A percentile compares a stretch with the other conserved stretches of the same genome.
Conservation (phyloP, 495 filamentous ascomycete genomes). For the Sabuloglossum arenarium region DNA sequence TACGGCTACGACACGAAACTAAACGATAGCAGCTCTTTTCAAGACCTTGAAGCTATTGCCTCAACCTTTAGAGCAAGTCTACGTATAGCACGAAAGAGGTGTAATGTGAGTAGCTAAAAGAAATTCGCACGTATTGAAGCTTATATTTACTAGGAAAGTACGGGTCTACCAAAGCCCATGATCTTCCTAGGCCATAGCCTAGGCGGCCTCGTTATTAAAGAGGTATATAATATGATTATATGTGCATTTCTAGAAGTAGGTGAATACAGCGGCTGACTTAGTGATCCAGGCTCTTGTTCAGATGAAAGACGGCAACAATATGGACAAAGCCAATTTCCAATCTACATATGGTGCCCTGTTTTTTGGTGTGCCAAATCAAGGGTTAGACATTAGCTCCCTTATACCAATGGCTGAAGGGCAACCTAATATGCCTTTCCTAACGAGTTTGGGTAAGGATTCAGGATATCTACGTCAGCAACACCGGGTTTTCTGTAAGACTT, state of each 20-base stretch:
- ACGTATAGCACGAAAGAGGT: no score
- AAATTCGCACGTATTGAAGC: not conserved
- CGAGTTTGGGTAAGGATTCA: not conserved
- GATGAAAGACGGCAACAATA: not conserved
- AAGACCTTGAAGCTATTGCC: no score
- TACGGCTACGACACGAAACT: slow-evolving; percentile 24
- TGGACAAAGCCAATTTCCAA: not conserved
- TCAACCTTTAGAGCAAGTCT: no score
- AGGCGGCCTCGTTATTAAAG: not conserved
- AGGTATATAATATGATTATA: no score
- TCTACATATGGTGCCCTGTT: not conserved
- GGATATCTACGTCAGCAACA: not conserved
- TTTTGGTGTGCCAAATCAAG: not conserved
- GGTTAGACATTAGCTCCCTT: no score
- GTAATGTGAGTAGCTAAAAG: no score
- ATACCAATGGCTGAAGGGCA: not conserved
- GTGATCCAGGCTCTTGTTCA: no score
- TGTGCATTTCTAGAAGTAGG: no score
- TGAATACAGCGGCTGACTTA: no score
- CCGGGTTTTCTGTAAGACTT: not conserved
- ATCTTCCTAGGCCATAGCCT: not conserved
- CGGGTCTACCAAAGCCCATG: not conserved
- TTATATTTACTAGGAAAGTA: not conserved
- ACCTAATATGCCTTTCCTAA: not conserved
- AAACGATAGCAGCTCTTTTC: not conserved